These are phyloP conservation scores for Fragaria nilgerrensis DNA, from an alignment of 306 rosid species.

Conservation along the genomic window DNA sequence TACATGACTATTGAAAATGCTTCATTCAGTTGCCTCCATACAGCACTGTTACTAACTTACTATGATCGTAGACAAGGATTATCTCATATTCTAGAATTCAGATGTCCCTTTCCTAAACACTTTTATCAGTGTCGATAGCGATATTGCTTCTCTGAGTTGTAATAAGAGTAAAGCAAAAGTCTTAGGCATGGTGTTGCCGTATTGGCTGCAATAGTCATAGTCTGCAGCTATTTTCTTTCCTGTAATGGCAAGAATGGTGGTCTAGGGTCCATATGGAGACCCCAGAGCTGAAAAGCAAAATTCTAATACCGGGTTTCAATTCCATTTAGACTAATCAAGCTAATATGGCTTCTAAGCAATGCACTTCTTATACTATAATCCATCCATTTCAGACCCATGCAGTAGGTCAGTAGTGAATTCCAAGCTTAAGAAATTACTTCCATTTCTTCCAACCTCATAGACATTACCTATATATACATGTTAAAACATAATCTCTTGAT, in stretches of 20 bases:
- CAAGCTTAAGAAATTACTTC: slow-evolving; percentile 49
- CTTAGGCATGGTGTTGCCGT: not conserved
- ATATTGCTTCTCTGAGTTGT: slow-evolving; percentile 3
- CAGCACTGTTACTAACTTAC: not conserved
- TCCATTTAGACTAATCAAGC: too few species aligned
- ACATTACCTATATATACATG: not conserved
- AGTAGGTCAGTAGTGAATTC: slow-evolving; percentile 59
- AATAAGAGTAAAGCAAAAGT: not conserved
- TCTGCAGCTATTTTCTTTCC: slow-evolving; percentile 17
- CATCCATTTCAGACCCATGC: slow-evolving; percentile 39
- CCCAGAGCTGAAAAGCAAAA: not conserved
- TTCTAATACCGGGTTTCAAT: not conserved
- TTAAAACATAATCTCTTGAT: not conserved
- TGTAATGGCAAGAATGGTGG: slow-evolving; percentile 12
- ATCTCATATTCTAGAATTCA: not conserved
- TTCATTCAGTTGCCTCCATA: not conserved
- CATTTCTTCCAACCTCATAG: slow-evolving; percentile 47
- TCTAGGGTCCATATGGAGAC: slow-evolving; percentile 10
- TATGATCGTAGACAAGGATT: not conserved
- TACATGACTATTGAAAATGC: not conserved
- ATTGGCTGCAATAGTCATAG: not conserved
- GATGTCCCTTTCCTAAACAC: not conserved
- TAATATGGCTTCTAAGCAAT: slow-evolving; percentile 57
- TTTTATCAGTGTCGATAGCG: not conserved
- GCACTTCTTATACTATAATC: slow-evolving; percentile 44